phyloP scores from a whole-genome alignment of 257 asterid species.

The Fraxinus pennsylvanica region DNA sequence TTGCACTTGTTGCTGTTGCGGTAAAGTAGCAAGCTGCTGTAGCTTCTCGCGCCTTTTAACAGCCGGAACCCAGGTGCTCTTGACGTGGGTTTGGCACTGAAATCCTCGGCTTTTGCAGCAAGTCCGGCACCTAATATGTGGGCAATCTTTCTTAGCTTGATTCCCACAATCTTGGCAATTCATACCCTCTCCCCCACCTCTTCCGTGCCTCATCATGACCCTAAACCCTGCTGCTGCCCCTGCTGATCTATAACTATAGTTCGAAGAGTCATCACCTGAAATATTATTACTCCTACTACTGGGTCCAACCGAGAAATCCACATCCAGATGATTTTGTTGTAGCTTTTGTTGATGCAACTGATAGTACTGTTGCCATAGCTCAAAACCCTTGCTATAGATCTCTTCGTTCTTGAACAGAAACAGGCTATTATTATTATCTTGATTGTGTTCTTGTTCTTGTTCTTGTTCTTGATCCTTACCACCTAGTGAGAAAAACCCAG shows the following conservation, averaged over 20 bases:
- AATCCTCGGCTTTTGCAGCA: slow-evolving; percentile 78
- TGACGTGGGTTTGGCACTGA: slow-evolving; percentile 65
- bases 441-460: slow-evolving; percentile 30
- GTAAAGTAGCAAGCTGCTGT: no score
- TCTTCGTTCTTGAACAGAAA: slow-evolving; percentile 65
- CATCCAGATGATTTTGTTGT: slow-evolving; percentile 7
- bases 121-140: slow-evolving; percentile 65
- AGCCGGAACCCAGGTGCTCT: slow-evolving; percentile 87
- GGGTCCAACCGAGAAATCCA: no score
- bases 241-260: slow-evolving; percentile 31
- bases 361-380: slow-evolving; percentile 73
- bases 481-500: slow-evolving; percentile 72
- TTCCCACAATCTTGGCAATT: slow-evolving; percentile 79
- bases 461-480: slow-evolving; percentile 27
- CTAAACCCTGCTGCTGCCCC: slow-evolving; percentile 36
- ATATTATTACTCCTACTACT: slow-evolving; percentile 31
- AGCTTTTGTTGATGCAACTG: slow-evolving; percentile 51
- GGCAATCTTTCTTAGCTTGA: slow-evolving; percentile 74
- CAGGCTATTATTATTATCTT: slow-evolving; percentile 31
- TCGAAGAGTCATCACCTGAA: slow-evolving; percentile 34
- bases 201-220: slow-evolving; percentile 42
- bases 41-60: slow-evolving; percentile 64
- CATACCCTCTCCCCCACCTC: slow-evolving; percentile 41
- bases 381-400: slow-evolving; percentile 84
- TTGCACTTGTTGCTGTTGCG: slow-evolving; percentile 16